phyloP scores from a whole-genome alignment of 768 basidiomycete genomes.

The Panaeolus papilionaceus region DNA sequence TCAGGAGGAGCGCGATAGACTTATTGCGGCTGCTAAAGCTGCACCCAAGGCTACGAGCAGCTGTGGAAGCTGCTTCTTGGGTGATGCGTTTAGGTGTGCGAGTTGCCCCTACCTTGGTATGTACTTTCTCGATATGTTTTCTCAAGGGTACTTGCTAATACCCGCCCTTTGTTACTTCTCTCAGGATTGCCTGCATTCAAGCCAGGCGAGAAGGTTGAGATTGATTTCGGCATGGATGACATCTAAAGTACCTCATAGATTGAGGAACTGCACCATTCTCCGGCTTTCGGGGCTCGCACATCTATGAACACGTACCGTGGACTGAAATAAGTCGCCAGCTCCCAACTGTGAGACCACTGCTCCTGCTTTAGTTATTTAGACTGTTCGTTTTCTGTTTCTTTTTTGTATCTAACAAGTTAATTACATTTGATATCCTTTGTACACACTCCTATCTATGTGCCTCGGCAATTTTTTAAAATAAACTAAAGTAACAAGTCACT shows the following conservation, averaged over 20 bases:
- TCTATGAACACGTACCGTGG: neutral
- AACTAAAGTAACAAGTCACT: neutral
- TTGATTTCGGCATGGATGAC: conserved; percentile 89
- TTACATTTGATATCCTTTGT: neutral
- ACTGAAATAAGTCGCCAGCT: neutral
- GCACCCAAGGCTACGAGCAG: conserved; percentile 93
- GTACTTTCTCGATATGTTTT: conserved; percentile 36
- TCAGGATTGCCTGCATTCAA: conserved; percentile 98
- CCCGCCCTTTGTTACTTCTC: conserved; percentile 21
- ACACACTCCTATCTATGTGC: neutral
- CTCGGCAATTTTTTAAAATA: neutral
- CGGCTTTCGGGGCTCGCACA: too few species aligned
- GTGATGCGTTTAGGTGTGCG: conserved; percentile 96
- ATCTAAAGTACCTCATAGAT: conserved; percentile 50
- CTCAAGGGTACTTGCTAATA: conserved; percentile 16
- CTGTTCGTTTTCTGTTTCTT: neutral
- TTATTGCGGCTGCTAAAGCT: conserved; percentile 68
- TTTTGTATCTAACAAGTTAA: conserved; percentile 7
- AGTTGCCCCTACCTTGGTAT: conserved; percentile 95
- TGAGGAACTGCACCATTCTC: neutral
- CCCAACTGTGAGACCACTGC: neutral
- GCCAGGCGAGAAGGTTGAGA: conserved; percentile 97
- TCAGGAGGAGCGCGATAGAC: conserved; percentile 66
- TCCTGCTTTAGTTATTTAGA: neutral
- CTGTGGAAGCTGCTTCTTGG: conserved; percentile 97